phyloP scores from a whole-genome alignment of 352 stramenopile genomes.

The Globisporangium megalacanthum region DNA sequence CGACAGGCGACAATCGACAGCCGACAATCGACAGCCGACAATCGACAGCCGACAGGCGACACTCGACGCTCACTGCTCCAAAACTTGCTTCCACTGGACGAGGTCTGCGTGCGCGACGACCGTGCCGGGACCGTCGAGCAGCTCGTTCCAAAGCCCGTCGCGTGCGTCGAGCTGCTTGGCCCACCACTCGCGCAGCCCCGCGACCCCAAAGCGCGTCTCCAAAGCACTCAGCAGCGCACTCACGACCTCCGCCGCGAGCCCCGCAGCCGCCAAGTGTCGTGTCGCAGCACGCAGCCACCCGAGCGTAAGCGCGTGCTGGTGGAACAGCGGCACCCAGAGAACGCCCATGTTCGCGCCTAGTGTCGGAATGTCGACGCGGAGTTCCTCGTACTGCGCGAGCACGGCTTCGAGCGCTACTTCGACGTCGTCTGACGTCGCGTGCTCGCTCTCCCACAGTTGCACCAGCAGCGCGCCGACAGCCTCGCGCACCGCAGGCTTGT shows the following conservation, averaged over 20 bases:
- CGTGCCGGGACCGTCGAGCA: not conserved
- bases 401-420: slow-evolving; percentile 50
- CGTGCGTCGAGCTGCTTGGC: slow-evolving; percentile 23
- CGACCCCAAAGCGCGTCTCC: slow-evolving; percentile 19
- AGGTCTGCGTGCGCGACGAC: slow-evolving; percentile 6
- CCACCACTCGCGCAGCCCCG: slow-evolving; percentile 55
- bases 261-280: slow-evolving; percentile 21
- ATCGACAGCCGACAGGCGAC: too few relatives aligned
- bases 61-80: slow-evolving; percentile 7
- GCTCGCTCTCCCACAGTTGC: slow-evolving; percentile 33
- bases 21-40: too few relatives aligned
- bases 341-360: slow-evolving; percentile 52
- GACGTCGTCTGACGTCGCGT: slow-evolving; percentile 42
- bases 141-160: slow-evolving; percentile 22
- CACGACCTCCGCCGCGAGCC: slow-evolving; percentile 46
- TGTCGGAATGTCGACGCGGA: slow-evolving; percentile 70
- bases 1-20: too few relatives aligned
- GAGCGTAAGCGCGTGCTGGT: slow-evolving; percentile 36
- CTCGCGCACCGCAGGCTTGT: slow-evolving; percentile 38
- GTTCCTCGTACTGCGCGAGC: slow-evolving; percentile 64
- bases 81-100: slow-evolving; percentile 14
- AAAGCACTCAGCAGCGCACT: slow-evolving; percentile 34
- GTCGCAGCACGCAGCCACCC: slow-evolving; percentile 30
- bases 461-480: slow-evolving; percentile 37
- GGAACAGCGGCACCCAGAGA: slow-evolving; percentile 56